phyloP scores from a whole-genome alignment of 2,329 filamentous ascomycete genomes.

The Aureobasidium zeae region DNA sequence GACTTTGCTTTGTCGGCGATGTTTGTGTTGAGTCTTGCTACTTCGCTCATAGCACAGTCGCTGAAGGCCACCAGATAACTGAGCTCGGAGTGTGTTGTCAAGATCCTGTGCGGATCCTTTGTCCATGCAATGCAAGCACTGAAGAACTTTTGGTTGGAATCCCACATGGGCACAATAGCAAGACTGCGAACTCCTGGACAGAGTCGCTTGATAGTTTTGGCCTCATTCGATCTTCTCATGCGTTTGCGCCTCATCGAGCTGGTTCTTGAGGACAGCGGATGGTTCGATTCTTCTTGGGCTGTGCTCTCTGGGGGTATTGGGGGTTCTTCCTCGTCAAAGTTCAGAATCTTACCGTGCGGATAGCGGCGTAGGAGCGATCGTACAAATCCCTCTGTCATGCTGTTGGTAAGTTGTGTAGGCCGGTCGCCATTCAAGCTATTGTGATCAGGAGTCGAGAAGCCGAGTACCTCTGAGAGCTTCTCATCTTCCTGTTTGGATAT shows the following conservation, averaged over 20 bases:
- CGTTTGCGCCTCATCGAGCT: neutral
- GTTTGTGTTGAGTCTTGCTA: constrained; percentile 31
- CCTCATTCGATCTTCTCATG: neutral
- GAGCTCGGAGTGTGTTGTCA: constrained; percentile 29
- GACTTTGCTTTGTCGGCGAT: constrained; percentile 39
- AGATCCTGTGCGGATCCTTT: constrained; percentile 30
- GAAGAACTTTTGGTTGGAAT: constrained; percentile 26
- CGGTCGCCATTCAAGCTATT: neutral
- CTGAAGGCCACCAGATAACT: constrained; percentile 35
- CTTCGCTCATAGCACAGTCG: constrained; percentile 33
- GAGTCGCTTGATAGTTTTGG: constrained; percentile 3
- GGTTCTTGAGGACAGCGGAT: neutral
- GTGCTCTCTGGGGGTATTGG: constrained; percentile 16
- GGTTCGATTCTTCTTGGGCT: constrained; percentile 16
- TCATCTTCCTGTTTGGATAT: neutral
- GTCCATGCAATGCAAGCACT: constrained; percentile 30
- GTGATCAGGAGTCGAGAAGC: neutral
- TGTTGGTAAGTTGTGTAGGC: neutral
- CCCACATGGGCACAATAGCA: constrained; percentile 41
- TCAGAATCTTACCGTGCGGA: constrained; percentile 29
- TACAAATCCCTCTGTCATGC: constrained; percentile 19
- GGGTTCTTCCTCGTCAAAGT: constrained; percentile 26
- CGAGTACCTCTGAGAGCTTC: constrained; percentile 6
- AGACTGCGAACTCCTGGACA: constrained; percentile 38
- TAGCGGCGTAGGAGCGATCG: constrained; percentile 23